phyloP scores from a whole-genome alignment of 2,329 filamentous ascomycete genomes.

The Cordyceps javanica region DNA sequence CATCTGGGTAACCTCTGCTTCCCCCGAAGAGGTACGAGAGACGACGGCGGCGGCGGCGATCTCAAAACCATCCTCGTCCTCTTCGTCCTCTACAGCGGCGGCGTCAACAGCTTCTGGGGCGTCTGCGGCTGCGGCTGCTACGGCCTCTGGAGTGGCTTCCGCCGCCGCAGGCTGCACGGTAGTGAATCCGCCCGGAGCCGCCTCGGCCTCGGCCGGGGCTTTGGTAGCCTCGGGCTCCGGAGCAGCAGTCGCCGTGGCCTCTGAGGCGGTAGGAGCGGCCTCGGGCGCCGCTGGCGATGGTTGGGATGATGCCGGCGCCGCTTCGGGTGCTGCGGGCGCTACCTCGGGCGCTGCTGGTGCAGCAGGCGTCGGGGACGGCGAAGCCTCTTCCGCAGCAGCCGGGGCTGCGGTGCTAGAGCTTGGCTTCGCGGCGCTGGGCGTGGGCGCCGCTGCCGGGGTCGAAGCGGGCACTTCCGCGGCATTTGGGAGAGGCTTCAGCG shows the following conservation, averaged over 20 bases:
- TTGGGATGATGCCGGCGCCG: no score
- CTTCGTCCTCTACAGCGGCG: no score
- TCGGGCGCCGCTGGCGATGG: background rate
- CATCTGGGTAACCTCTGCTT: background rate
- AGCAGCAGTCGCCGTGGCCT: background rate
- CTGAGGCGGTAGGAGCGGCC: background rate
- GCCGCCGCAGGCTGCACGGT: background rate
- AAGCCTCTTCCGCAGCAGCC: background rate
- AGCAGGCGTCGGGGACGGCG: background rate
- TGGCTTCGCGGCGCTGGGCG: background rate
- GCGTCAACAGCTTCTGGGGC: background rate
- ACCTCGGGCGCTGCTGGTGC: background rate
- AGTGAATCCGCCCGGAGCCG: background rate
- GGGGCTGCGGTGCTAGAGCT: background rate
- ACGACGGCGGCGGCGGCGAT: background rate
- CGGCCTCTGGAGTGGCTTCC: background rate
- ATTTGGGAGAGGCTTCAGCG: conserved; percentile 9
- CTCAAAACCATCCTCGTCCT: background rate
- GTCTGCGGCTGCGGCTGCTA: background rate
- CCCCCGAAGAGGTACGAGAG: background rate
- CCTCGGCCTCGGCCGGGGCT: background rate
- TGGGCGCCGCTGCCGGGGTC: background rate
- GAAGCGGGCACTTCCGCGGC: background rate
- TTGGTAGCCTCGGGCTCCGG: background rate
- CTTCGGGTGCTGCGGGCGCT: background rate